Evolutionary conservation across 2,329 filamentous ascomycete genomes (phyloP).

Genomic region (Dothistroma septosporum): DNA sequence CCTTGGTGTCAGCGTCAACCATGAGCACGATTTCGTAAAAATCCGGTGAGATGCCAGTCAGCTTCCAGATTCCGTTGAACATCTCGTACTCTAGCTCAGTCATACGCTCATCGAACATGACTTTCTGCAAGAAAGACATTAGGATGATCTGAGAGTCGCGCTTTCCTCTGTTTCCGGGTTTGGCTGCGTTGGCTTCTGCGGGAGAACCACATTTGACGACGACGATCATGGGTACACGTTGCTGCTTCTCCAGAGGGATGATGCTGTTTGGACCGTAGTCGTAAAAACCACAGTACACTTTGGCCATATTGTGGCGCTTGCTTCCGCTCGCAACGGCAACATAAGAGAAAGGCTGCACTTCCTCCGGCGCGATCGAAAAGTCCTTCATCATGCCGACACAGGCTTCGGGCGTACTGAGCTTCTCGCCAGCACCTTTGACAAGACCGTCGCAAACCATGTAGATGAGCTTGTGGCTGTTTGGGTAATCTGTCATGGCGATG

Average conservation of each 20-base stretch:
- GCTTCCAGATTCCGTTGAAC: slow-evolving; percentile 99
- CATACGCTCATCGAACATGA: slow-evolving; percentile 99
- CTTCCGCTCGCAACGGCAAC: slow-evolving; percentile 93
- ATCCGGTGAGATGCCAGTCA: slow-evolving; percentile 95
- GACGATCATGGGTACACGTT: slow-evolving; percentile 95
- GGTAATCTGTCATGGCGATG: slow-evolving; percentile 95
- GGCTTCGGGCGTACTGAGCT: slow-evolving; percentile 81
- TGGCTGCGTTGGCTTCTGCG: slow-evolving; percentile 72
- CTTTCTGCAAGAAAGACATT: slow-evolving; percentile 99
- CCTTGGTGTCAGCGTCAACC: slow-evolving; percentile 98
- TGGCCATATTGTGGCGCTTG: slow-evolving; percentile 99
- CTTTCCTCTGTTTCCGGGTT: slow-evolving; percentile 96
- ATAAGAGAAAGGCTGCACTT: slow-evolving; percentile 89
- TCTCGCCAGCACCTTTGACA: slow-evolving; percentile 92
- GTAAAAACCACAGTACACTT: slow-evolving; percentile 97
- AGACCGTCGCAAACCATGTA: slow-evolving; percentile 95
- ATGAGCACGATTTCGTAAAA: slow-evolving; percentile 98
- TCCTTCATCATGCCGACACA: slow-evolving; percentile 93
- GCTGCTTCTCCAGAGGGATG: slow-evolving; percentile 81
- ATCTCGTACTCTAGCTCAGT: slow-evolving; percentile 98
- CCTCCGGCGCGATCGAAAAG: slow-evolving; percentile 69
- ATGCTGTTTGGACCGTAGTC: slow-evolving; percentile 81
- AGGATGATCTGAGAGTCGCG: slow-evolving; percentile 98
- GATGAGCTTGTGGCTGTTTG: slow-evolving; percentile 97
- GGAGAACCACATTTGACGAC: slow-evolving; percentile 94